These are phyloP conservation scores for Beverwykella pulmonaria DNA, from an alignment of 495 filamentous ascomycete genomes.

Conservation along the genomic window DNA sequence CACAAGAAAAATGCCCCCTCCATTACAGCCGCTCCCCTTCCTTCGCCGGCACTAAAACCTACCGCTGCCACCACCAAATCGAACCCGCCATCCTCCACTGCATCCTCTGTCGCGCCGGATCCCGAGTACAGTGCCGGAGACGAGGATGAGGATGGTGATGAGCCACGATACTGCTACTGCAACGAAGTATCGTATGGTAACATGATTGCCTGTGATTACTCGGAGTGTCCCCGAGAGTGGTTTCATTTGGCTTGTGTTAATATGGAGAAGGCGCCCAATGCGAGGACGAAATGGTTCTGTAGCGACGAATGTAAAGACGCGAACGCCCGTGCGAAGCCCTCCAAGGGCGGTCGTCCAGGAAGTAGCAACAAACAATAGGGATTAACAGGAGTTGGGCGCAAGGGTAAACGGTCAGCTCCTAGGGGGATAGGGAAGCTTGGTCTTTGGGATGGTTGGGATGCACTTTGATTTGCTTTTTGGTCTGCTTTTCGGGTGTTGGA, in stretches of 20 bases:
- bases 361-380: slow-evolving; percentile 37
- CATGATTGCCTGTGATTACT: slow-evolving; percentile 97
- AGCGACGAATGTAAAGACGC: slow-evolving; percentile 36
- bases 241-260: slow-evolving; percentile 95
- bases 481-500: slow-evolving; percentile 3
- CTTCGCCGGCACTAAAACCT: slow-evolving; percentile 23
- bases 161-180: slow-evolving; percentile 91
- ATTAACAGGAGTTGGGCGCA: slow-evolving; percentile 26
- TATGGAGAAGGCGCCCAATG: slow-evolving; percentile 78
- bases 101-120: slow-evolving; percentile 19
- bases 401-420: background rate
- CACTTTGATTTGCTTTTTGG: slow-evolving; percentile 20
- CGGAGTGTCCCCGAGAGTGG: slow-evolving; percentile 87
- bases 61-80: slow-evolving; percentile 11
- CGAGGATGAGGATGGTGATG: slow-evolving; percentile 69
- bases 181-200: slow-evolving; percentile 91
- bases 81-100: slow-evolving; percentile 16
- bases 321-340: background rate
- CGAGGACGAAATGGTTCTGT: slow-evolving; percentile 42
- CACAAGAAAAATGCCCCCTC: slow-evolving; percentile 32
- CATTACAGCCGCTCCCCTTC: slow-evolving; percentile 1
- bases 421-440: slow-evolving; percentile 12
- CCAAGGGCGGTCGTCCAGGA: slow-evolving; percentile 31
- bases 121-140: slow-evolving; percentile 34
- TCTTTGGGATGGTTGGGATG: slow-evolving; percentile 38